phyloP scores from a whole-genome alignment of 805 yeast genomes.

The Hanseniaspora pseudoguilliermondii region DNA sequence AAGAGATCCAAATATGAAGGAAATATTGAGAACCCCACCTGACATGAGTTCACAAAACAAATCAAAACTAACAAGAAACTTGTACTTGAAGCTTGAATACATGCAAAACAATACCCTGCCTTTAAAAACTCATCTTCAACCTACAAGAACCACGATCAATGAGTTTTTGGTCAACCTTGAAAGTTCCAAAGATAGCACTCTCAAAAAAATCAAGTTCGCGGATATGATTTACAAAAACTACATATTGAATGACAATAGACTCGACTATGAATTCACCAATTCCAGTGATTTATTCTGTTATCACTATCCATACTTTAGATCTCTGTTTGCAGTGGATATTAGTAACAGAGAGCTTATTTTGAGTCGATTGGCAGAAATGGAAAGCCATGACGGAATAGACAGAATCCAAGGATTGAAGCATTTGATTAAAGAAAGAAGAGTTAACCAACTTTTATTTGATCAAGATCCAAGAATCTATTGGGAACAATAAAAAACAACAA shows the following conservation, averaged over 20 bases:
- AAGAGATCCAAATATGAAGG: not conserved
- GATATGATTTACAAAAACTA: not conserved
- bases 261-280: constrained; percentile 1
- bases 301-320: constrained; percentile 8
- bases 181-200: not conserved
- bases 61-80: not conserved
- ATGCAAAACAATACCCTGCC: constrained; percentile 3
- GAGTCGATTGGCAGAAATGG: not conserved
- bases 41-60: not conserved
- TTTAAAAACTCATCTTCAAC: not conserved
- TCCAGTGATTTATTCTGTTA: constrained; percentile 2
- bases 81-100: constrained; percentile 9
- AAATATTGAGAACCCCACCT: not conserved
- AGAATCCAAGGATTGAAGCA: not conserved
- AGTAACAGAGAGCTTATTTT: not conserved
- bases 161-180: constrained; percentile 2
- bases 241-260: not conserved
- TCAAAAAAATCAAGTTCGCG: not conserved
- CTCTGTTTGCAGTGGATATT: not conserved
- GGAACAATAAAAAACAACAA: not conserved
- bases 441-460: constrained; percentile 1
- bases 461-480: constrained; percentile 10
- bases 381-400: not conserved
- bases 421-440: constrained; percentile 3
- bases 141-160: constrained; percentile 7